Evolutionary conservation across 2,329 filamentous ascomycete species (phyloP).

Genomic region (Acrocalymma vagum): DNA sequence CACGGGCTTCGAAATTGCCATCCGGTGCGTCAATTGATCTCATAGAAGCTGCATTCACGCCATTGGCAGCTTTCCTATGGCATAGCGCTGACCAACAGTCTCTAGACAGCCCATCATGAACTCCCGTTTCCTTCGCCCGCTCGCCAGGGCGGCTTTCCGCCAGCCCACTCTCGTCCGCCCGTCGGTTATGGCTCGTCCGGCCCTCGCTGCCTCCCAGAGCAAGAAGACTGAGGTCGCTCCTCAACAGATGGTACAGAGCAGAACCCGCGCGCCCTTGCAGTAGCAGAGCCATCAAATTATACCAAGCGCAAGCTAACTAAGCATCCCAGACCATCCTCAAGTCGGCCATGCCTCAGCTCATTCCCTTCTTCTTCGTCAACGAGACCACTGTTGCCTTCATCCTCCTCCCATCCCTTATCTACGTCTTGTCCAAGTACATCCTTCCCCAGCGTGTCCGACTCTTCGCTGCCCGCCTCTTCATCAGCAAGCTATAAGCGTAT

Average conservation of each 20-base stretch:
- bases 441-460: slow-evolving; percentile 52
- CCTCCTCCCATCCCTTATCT: slow-evolving; percentile 52
- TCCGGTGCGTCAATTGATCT: slow-evolving; percentile 40
- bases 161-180: slow-evolving; percentile 45
- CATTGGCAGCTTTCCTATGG: slow-evolving; percentile 36
- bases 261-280: background rate
- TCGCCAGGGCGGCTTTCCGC: slow-evolving; percentile 50
- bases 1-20: slow-evolving; percentile 33
- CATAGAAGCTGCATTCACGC: slow-evolving; percentile 20
- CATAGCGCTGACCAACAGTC: slow-evolving; percentile 39
- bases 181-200: slow-evolving; percentile 45
- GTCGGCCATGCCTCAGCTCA: slow-evolving; percentile 55
- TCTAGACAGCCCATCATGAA: slow-evolving; percentile 49
- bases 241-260: slow-evolving; percentile 42
- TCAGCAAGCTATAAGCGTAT: slow-evolving; percentile 52
- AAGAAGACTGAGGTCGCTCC: slow-evolving; percentile 44
- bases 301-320: slow-evolving; percentile 21
- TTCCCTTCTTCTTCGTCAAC: slow-evolving; percentile 57
- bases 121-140: slow-evolving; percentile 52
- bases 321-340: slow-evolving; percentile 45
- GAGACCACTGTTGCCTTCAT: slow-evolving; percentile 53
- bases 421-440: slow-evolving; percentile 54
- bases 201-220: slow-evolving; percentile 43
- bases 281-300: background rate
- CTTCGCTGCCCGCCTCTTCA: slow-evolving; percentile 52